These are phyloP conservation scores for Trichophyton verrucosum DNA, from an alignment of 2,329 filamentous ascomycete genomes.

Conservation along the genomic window DNA sequence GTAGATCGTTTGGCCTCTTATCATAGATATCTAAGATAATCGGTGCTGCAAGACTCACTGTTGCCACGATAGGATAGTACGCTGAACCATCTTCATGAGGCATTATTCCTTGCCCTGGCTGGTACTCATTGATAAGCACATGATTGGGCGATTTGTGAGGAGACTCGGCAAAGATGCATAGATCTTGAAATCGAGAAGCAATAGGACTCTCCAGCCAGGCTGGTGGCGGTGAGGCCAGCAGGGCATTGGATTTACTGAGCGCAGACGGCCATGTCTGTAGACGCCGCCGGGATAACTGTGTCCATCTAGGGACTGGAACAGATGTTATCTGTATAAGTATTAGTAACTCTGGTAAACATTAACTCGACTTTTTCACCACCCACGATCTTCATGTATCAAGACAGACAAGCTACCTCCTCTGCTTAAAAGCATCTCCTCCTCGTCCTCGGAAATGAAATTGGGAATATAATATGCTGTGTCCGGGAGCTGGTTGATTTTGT, in stretches of 20 bases:
- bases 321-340: constrained; percentile 35
- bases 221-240: constrained; percentile 61
- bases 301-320: constrained; percentile 69
- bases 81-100: constrained; percentile 85
- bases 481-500: constrained; percentile 23
- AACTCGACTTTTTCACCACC: no score
- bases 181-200: constrained; percentile 39
- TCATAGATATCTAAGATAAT: constrained; percentile 67
- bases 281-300: constrained; percentile 71
- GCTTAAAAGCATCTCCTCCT: constrained; percentile 57
- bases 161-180: constrained; percentile 47
- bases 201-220: constrained; percentile 61
- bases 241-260: constrained; percentile 58
- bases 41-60: constrained; percentile 68
- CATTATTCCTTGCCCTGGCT: constrained; percentile 85
- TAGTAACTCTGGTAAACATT: no score
- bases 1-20: constrained; percentile 38
- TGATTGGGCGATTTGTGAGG: constrained; percentile 75
- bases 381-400: background rate
- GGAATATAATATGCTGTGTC: constrained; percentile 65
- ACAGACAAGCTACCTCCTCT: constrained; percentile 43
- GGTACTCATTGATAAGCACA: constrained; percentile 87
- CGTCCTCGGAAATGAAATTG: constrained; percentile 64
- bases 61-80: constrained; percentile 80
- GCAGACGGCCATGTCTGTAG: constrained; percentile 84